Evolutionary conservation across 257 asterid genomes (phyloP).

Genomic region (Schizonepeta tenuifolia): DNA sequence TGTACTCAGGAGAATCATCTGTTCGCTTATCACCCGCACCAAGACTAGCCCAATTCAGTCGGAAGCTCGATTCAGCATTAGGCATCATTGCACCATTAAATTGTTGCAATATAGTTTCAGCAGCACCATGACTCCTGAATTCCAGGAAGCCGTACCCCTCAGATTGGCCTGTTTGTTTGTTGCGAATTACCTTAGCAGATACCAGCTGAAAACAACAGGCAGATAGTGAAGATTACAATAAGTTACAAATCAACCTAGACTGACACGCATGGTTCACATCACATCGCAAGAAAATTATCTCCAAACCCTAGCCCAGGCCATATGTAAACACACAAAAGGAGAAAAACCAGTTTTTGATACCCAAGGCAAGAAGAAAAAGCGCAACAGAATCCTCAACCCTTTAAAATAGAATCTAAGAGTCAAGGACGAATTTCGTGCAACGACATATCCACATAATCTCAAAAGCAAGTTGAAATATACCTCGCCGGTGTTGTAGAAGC

Average conservation of each 20-base stretch:
- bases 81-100: conserved; percentile 75
- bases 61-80: conserved; percentile 61
- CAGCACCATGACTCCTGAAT: conserved; percentile 68
- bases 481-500: conserved; percentile 79
- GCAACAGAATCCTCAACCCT: background rate
- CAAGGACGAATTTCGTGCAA: background rate
- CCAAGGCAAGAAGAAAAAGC: background rate
- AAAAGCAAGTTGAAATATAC: conserved; percentile 34
- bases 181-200: conserved; percentile 71
- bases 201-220: conserved; percentile 52
- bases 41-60: conserved; percentile 84
- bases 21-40: conserved; percentile 79
- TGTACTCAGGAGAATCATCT: conserved; percentile 75
- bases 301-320: background rate
- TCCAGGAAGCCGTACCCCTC: conserved; percentile 93
- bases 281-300: background rate
- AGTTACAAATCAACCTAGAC: background rate
- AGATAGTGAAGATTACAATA: background rate
- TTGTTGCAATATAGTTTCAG: conserved; percentile 64
- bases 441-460: background rate
- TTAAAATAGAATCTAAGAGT: too few relatives aligned
- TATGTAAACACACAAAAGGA: background rate
- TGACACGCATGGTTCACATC: background rate
- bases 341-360: background rate
- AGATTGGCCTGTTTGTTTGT: conserved; percentile 71